Percentiles rank a stretch among this genome's conserved stretches.
Evolutionary conservation across 495 filamentous ascomycete genomes (phyloP).

Genomic region (Aspergillus ostianus): DNA sequence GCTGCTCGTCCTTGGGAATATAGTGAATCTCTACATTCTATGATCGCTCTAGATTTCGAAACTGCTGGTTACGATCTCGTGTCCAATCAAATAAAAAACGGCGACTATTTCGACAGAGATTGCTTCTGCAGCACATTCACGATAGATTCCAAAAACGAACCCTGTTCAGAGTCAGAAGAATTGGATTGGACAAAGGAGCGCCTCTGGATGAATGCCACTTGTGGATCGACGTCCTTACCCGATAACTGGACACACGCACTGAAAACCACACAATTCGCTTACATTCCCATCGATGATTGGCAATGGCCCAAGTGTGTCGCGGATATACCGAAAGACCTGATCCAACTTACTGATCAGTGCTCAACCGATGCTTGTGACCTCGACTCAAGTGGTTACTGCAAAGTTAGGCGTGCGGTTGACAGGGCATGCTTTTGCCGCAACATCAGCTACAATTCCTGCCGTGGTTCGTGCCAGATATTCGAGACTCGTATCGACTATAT

Average conservation of each 20-base stretch:
- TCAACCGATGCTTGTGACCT: conserved; percentile 14
- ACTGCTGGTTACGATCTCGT: conserved; percentile 15
- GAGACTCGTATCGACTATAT: conserved; percentile 18
- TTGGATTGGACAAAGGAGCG: conserved; percentile 17
- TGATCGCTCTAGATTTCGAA: conserved; percentile 13
- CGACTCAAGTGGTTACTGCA: conserved; percentile 13
- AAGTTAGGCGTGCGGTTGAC: conserved; percentile 14
- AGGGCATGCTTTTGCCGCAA: conserved; percentile 18
- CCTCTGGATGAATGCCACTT: conserved; percentile 14
- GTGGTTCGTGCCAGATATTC: conserved; percentile 17
- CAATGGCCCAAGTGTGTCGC: conserved; percentile 14
- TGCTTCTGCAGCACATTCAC: conserved; percentile 14
- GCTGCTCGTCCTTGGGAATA: conserved; percentile 18
- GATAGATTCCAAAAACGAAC: conserved; percentile 6
- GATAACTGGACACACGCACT: conserved; percentile 10
- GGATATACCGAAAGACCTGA: conserved; percentile 13
- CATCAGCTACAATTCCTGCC: conserved; percentile 18
- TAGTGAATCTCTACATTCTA: conserved; percentile 3
- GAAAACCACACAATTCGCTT: conserved; percentile 15
- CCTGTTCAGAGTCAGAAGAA: conserved; percentile 7
- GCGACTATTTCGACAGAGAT: conserved; percentile 14
- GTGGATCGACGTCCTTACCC: conserved; percentile 10
- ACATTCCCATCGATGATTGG: conserved; percentile 14
- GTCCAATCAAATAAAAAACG: conserved; percentile 2
- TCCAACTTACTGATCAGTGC: conserved; percentile 11